Conservation (phyloP, 2,329 filamentous ascomycete species). For the Ophiocordyceps camponoti-floridani region DNA sequence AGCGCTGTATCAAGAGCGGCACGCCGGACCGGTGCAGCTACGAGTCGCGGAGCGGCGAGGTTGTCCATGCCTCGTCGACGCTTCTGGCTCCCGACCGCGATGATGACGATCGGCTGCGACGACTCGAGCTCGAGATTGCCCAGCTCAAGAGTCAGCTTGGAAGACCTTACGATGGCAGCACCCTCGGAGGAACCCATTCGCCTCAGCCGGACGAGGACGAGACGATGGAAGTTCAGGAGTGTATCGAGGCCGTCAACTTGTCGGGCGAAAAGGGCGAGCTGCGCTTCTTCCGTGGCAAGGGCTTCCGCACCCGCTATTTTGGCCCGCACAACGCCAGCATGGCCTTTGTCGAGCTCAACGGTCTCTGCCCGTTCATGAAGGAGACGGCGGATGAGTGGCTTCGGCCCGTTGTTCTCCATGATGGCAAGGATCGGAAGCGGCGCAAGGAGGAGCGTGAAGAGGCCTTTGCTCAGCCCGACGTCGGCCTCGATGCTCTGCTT, state of each 20-base stretch:
- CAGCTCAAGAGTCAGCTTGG: constrained; percentile 35
- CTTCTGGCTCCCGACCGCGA: not conserved
- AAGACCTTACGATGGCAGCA: constrained; percentile 33
- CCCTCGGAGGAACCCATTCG: constrained; percentile 24
- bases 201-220: constrained; percentile 28
- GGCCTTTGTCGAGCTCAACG: constrained; percentile 39
- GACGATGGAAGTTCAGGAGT: constrained; percentile 18
- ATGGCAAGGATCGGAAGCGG: constrained; percentile 35
- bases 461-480: constrained; percentile 27
- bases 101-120: constrained; percentile 36
- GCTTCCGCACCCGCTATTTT: constrained; percentile 41
- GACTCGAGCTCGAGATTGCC: constrained; percentile 38
- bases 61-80: constrained; percentile 28
- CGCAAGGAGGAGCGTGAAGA: constrained; percentile 33
- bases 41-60: constrained; percentile 34
- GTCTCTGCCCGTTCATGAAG: constrained; percentile 41
- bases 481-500: constrained; percentile 29
- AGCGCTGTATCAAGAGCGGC: constrained; percentile 43
- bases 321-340: constrained; percentile 43
- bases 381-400: constrained; percentile 45
- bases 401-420: constrained; percentile 35
- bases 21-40: constrained; percentile 42
- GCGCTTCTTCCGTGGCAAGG: constrained; percentile 38
- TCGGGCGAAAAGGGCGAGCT: constrained; percentile 31
- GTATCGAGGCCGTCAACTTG: constrained; percentile 20